Percentiles rank a stretch among this genome's conserved stretches.
phyloP scores from a whole-genome alignment of 805 yeast species.

The Saccharomyces paradoxus region DNA sequence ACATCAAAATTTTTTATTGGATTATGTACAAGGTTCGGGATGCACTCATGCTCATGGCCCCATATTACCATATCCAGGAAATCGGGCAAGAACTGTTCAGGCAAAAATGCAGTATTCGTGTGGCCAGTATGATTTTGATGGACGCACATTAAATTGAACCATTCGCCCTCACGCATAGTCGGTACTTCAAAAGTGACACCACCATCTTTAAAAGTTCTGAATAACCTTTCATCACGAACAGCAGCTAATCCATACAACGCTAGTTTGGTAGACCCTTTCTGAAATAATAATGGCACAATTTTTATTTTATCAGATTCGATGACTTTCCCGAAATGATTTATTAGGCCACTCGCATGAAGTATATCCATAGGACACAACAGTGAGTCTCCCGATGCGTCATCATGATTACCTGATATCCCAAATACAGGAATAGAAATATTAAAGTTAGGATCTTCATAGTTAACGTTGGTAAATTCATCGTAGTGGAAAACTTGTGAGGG shows the following conservation, averaged over 20 bases:
- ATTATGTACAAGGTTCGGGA: constrained; percentile 57
- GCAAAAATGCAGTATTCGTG: constrained; percentile 71
- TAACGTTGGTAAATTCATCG: constrained; percentile 61
- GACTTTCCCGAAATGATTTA: constrained; percentile 86
- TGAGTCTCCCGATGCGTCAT: constrained; percentile 87
- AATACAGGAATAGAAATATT: constrained; percentile 86
- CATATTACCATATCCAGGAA: constrained; percentile 80
- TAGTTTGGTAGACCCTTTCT: constrained; percentile 72
- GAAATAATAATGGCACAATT: constrained; percentile 68
- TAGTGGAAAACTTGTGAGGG: constrained; percentile 51
- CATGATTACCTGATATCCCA: constrained; percentile 93
- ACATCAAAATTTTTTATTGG: constrained; percentile 56
- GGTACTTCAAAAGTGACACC: constrained; percentile 76
- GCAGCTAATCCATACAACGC: constrained; percentile 86
- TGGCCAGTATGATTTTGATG: constrained; percentile 89
- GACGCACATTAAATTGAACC: constrained; percentile 80
- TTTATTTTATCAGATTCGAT: constrained; percentile 65
- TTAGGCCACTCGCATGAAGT: constrained; percentile 66
- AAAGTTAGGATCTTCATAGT: constrained; percentile 84
- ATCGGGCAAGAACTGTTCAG: constrained; percentile 74
- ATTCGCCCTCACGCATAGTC: constrained; percentile 43
- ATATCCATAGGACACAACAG: constrained; percentile 80
- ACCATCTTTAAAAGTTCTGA: constrained; percentile 72
- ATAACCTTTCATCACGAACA: constrained; percentile 81
- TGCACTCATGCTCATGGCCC: constrained; percentile 98